Percentiles rank a stretch among this genome's conserved stretches.
These are phyloP conservation scores for Lippia alba DNA, from an alignment of 305 asterid genomes.

Conservation along the genomic window DNA sequence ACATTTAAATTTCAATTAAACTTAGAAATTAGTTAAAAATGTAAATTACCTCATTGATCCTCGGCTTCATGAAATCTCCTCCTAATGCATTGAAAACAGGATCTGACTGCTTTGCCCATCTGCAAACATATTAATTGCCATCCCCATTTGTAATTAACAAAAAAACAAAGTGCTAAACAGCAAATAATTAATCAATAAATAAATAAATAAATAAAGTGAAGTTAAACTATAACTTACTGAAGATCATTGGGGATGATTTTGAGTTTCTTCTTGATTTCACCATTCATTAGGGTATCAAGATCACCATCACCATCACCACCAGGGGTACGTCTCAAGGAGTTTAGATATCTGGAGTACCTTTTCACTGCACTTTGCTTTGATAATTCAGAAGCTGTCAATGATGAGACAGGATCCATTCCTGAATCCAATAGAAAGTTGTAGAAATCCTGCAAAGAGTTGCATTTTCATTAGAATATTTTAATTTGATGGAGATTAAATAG, in stretches of 20 bases:
- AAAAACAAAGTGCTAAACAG: background rate
- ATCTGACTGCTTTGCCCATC: slow-evolving; percentile 62
- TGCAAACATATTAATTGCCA: slow-evolving; percentile 22
- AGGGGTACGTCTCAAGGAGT: slow-evolving; percentile 41
- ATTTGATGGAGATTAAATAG: background rate
- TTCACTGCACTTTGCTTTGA: slow-evolving; percentile 41
- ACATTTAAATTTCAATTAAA: no score
- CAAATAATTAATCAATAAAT: no score
- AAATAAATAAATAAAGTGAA: background rate
- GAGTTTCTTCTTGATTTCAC: slow-evolving; percentile 58
- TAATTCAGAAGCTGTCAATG: slow-evolving; percentile 48
- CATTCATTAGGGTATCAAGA: slow-evolving; percentile 63
- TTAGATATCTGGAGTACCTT: slow-evolving; percentile 58
- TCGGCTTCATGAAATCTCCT: slow-evolving; percentile 75
- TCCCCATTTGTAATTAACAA: background rate
- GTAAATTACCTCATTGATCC: slow-evolving; percentile 58
- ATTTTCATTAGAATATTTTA: background rate
- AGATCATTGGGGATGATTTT: slow-evolving; percentile 57
- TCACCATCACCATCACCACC: slow-evolving; percentile 51
- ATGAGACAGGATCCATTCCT: slow-evolving; percentile 56
- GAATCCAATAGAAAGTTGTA: slow-evolving; percentile 70
- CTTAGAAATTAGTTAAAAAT: no score
- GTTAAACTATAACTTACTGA: slow-evolving; percentile 42
- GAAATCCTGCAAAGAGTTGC: slow-evolving; percentile 54
- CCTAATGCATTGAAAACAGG: slow-evolving; percentile 47